Conservation (phyloP, 2,329 filamentous ascomycete species). For the Exserohilum rostratum region DNA sequence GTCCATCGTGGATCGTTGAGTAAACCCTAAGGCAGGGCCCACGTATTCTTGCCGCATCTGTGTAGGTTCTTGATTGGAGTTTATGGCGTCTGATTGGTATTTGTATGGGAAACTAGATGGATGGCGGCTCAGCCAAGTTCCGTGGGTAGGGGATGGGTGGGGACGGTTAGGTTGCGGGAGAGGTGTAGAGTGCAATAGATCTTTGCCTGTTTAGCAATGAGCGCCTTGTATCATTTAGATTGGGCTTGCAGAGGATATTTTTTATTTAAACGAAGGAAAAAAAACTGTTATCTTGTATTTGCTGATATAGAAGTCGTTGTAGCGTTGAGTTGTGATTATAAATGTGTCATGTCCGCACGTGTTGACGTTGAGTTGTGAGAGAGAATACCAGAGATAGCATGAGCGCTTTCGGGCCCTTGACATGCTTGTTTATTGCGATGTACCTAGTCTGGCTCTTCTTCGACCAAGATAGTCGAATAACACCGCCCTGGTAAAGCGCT, state of each 20-base stretch:
- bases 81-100: constrained; percentile 2
- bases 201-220: neutral
- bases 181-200: neutral
- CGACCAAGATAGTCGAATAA: too few species aligned
- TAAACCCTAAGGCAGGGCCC: neutral
- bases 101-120: neutral
- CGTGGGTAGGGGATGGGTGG: neutral
- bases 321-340: too few species aligned
- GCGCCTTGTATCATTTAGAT: constrained; percentile 5
- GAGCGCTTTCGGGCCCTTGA: too few species aligned
- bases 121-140: neutral
- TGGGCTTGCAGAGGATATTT: neutral
- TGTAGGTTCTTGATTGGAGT: constrained; percentile 8
- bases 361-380: too few species aligned
- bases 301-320: neutral
- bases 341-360: too few species aligned
- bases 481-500: too few species aligned
- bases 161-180: neutral
- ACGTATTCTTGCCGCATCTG: constrained; percentile 5
- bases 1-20: neutral
- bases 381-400: too few species aligned
- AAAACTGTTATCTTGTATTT: neutral
- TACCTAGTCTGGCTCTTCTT: too few species aligned
- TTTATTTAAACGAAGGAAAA: neutral
- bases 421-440: too few species aligned